Evolutionary conservation across 2,329 filamentous ascomycete genomes (phyloP), one percentile per base, ranked within the genome.

Genomic region (Colletotrichum nymphaeae): DNA sequence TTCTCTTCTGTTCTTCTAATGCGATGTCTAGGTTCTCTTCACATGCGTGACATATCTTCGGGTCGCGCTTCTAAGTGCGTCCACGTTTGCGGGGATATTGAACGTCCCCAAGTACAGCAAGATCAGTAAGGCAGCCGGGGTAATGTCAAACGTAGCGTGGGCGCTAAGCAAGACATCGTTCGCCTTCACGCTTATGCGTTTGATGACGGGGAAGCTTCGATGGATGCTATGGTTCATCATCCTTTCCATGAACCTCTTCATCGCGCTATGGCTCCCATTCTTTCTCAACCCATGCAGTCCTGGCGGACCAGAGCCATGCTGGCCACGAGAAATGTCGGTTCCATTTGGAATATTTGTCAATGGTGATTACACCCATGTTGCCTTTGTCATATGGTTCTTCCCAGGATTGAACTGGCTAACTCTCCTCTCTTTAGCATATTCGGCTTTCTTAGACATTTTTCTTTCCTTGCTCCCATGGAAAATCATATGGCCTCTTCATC

Each of bases 151-250:
- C 19, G n/a, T 5, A 22, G 42, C 42, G 3, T 49, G 42, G 42
- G 42, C 42, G 16, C 8, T 49, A n/a, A 49, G 42, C 42, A 49
- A 49, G 42, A 49, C 57, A 22, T 59, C 57, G 0, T 59, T 59
- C 8, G 57, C 16, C 14, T 30, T 59, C 28, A 59, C 57, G 57
- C 57, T 59, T 16, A n/a, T 59, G 57, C 57, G 57, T 5, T n/a
- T 59, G 16, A 35, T 59, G 16, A 35, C 28, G 57, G 57, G 57
- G 7, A 59, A 37, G 57, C 28, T 59, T 30, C 28, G 35, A 22
- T 59, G 57, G 57, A n/a, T 59, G 19, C 19, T 59, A 5, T 59
- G 57, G 57, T 59, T 32, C 16, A 59, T 59, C 57, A 59, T 59
- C 26, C n/a, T 59, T 28, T 59, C 57, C 19, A 59, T 59, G 28